Evolutionary conservation across 331 rosid species (phyloP), one percentile per base, ranked within the genome.

Genomic region (Dryas integrifolia): DNA sequence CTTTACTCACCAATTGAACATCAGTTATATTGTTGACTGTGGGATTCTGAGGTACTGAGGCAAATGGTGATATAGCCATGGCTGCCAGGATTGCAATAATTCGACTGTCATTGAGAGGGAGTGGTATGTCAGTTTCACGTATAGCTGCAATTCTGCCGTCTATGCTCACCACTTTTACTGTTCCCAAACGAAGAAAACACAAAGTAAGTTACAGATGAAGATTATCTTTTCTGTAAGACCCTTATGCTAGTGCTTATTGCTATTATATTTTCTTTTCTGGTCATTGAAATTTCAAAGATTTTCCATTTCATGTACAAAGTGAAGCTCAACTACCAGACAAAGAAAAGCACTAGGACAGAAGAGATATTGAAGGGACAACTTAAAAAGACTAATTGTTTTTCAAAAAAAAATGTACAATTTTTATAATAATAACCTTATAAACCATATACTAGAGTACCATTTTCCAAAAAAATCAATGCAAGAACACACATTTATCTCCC

Each of bases 31-130:
- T 76, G 40, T 50, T 41, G 53, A 57, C 73, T 16, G 76, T 77
- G 13, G 73, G 39, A 61, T 82, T 85, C 70, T 64, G 82, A 81
- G 76, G 75, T 77, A 68, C 60, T 12, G 82, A 77, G 46, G 84
- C 69, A 9, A 68, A 18, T 13, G 83, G 88, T 18, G 88, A 57
- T 24, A 6, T 45, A 26, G 83, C 76, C 46, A 85, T 72, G 53
- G 72, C 86, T 15, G 86, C 84, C 13, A 87, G 75, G 61, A 85
- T 45, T 38, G 87, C 52, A 44, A 87, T 64, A 56, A 85, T 44
- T 26, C 57, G 82, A 56, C 86, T 49, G 41, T 67, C 67, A 5
- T 77, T 79, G 62, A 49, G 59, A 43, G 69, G 72, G 51, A 56
- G 35, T n/a, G 77, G 56, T 45, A 11, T 40, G 6, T 53, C 74